Evolutionary conservation across 2,329 filamentous ascomycete genomes (phyloP).

Genomic region (Myriosclerotinia duriaeana): DNA sequence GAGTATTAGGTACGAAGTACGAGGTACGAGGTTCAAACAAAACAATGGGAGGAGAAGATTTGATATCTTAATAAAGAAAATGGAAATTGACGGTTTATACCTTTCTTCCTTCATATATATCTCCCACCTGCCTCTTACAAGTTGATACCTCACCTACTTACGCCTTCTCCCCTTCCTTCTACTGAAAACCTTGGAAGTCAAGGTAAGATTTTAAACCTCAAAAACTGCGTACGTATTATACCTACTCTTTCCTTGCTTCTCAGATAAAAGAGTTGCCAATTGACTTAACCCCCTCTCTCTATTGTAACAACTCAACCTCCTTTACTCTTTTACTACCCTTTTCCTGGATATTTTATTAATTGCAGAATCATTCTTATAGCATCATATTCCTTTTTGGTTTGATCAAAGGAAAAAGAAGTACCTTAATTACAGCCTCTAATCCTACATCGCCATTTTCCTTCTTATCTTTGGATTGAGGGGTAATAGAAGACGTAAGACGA

Average conservation of each 20-base stretch:
- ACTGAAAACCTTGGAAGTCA: background rate
- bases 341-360: constrained; percentile 2
- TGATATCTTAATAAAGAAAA: no score
- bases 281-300: background rate
- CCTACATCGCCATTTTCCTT: background rate
- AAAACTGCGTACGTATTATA: no score
- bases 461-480: background rate
- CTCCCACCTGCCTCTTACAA: background rate
- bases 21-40: no score
- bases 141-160: no score
- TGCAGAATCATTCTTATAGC: background rate
- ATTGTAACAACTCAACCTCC: background rate
- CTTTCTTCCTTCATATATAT: background rate
- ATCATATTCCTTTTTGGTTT: background rate
- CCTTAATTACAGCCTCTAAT: background rate
- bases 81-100: background rate
- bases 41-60: no score
- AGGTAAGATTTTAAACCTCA: no score
- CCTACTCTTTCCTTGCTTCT: no score
- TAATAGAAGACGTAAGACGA: background rate
- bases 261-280: background rate
- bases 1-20: no score
- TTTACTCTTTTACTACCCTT: no score
- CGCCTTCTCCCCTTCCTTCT: background rate
- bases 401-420: background rate